Conservation (phyloP, 192 early-diverging fungal species). For the Coemansia sp. region DNA sequence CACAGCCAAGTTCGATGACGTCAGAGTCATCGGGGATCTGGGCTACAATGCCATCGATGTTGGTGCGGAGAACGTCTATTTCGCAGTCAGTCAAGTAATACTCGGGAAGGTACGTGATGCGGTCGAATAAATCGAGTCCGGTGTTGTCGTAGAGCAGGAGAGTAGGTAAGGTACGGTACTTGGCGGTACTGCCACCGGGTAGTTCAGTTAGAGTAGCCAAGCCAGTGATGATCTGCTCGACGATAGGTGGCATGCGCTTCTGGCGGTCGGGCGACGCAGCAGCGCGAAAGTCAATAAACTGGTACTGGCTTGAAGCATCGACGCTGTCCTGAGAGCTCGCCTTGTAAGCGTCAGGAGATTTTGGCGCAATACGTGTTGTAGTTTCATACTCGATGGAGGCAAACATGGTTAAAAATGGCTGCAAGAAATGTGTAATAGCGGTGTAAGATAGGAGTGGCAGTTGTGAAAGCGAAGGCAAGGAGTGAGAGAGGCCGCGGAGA, state of each 20-base stretch:
- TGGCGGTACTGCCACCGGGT: slow-evolving; percentile 13
- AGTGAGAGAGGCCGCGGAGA: not conserved
- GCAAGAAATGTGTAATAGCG: not conserved
- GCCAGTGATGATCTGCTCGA: slow-evolving; percentile 27
- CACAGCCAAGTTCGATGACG: slow-evolving; percentile 88
- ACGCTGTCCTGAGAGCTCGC: not conserved
- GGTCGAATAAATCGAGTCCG: slow-evolving; percentile 87
- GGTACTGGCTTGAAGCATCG: slow-evolving; percentile 2
- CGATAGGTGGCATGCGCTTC: slow-evolving; percentile 20
- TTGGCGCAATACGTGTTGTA: not conserved
- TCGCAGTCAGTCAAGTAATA: slow-evolving; percentile 91
- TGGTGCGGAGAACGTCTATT: slow-evolving; percentile 72
- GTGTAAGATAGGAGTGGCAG: not conserved
- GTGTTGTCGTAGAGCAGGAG: slow-evolving; percentile 83
- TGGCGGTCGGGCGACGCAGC: slow-evolving; percentile 11
- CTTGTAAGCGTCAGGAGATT: slow-evolving; percentile 2
- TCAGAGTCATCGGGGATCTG: slow-evolving; percentile 69
- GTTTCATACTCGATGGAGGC: slow-evolving; percentile 1
- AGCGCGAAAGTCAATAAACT: slow-evolving; percentile 35
- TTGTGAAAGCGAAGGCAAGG: not conserved
- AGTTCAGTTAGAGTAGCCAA: slow-evolving; percentile 23
- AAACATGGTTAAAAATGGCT: slow-evolving; percentile 10
- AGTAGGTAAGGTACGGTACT: slow-evolving; percentile 62
- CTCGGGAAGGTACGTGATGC: slow-evolving; percentile 83
- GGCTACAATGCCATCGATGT: slow-evolving; percentile 64